Base-by-base conservation (phyloP, 768 basidiomycete genomes). In the Pleurotus tuber-regium region DNA sequence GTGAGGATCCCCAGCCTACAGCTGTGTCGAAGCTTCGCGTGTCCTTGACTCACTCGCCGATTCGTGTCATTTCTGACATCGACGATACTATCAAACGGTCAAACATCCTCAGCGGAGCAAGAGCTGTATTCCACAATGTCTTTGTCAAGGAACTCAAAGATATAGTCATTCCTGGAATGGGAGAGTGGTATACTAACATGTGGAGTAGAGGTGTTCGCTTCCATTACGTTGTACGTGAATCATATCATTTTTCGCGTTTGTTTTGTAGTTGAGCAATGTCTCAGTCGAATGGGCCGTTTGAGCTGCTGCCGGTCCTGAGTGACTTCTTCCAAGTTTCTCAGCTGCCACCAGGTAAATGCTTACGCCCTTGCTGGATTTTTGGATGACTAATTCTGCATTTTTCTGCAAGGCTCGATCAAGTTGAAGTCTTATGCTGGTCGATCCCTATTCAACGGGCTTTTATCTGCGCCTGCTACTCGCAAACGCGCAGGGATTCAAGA, bases 1-100 rank as follows among this genome's bases (percentile, higher is more conserved):
- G 21, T 47, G 47, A 52, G 48, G 31, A 25, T 52, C 56, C 33
- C 52, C 35, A 50, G 9, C 61, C 63, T 16, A 53, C 60, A 19
- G 56, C 61, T 10, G 62, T 63, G 5, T 66, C 66, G 21, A 63
- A 65, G 1, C 57, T 75, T 4, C 66, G 67, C 10, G 67, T 80
- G 16, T 71, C 81, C 4, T 74, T 92, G 29, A 80, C 86, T 0
- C 70, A 83, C 59, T 78, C 80, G 2, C 77, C 79, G 1, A 67
- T 95, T 11, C 84, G 91, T 14, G 80, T 96, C 50, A 86, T 98
- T 11, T 95, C 92, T 6, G 95, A 98, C 59, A 87, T 98, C 36
- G 95, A 98, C 61, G 95, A 98, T 67, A 98, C 95, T 0, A 77
- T 97, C 51, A 95, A 95, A 62, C 62, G 77, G 21, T 86, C 92